Percentiles rank a stretch among this genome's conserved stretches.
Evolutionary conservation across 768 basidiomycete species (phyloP).

Genomic region (Mycena rosella): DNA sequence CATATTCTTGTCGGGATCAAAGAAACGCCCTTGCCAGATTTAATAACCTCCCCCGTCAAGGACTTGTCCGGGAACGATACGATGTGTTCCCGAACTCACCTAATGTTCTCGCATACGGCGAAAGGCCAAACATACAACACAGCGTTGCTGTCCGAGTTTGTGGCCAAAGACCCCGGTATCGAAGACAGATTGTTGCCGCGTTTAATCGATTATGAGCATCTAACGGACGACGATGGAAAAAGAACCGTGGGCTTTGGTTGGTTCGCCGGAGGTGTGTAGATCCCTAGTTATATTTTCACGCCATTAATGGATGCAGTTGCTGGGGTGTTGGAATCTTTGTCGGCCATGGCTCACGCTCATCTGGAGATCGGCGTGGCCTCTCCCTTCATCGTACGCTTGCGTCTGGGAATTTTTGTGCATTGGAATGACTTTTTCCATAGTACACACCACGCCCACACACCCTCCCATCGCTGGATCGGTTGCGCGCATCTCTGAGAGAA

Average conservation of each 20-base stretch:
- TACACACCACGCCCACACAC: conserved; percentile 87
- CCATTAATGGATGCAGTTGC: conserved; percentile 66
- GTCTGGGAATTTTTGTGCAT: background rate
- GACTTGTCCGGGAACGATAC: conserved; percentile 13
- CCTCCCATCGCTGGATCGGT: conserved; percentile 64
- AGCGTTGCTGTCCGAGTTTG: conserved; percentile 76
- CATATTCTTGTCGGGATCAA: conserved; percentile 92
- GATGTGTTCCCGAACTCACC: conserved; percentile 68
- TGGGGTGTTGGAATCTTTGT: conserved; percentile 86
- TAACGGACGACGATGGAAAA: conserved; percentile 73
- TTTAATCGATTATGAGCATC: conserved; percentile 88
- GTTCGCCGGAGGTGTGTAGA: conserved; percentile 84
- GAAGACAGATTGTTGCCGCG: conserved; percentile 51
- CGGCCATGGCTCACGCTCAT: conserved; percentile 82
- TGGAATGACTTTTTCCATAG: conserved; percentile 48
- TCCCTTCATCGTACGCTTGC: conserved; percentile 78
- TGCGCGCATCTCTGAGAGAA: conserved; percentile 66
- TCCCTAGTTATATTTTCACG: conserved; percentile 5
- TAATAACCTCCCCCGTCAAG: conserved; percentile 61
- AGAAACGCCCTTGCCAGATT: conserved; percentile 78
- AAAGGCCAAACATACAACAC: conserved; percentile 93
- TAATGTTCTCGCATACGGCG: conserved; percentile 94
- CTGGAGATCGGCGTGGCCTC: conserved; percentile 84
- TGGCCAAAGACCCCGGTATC: conserved; percentile 42
- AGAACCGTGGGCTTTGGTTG: conserved; percentile 92